phyloP scores from a whole-genome alignment of 495 filamentous ascomycete species.

The Xylaria acuta region DNA sequence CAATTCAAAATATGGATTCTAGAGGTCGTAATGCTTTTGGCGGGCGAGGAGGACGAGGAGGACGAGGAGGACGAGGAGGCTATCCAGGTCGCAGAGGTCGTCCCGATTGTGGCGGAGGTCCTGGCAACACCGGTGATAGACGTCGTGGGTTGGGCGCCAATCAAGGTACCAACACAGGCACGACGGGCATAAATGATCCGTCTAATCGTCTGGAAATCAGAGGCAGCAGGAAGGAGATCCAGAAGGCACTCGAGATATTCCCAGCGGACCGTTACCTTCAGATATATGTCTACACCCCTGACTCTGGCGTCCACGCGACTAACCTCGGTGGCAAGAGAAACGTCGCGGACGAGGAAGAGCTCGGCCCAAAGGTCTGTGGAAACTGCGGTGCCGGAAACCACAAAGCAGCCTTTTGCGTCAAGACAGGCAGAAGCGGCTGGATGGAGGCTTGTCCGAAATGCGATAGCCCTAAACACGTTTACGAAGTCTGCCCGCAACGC shows the following conservation, averaged over 20 bases:
- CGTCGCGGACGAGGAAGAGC: background rate
- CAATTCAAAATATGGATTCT: background rate
- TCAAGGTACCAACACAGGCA: background rate
- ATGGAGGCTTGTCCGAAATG: slow-evolving; percentile 14
- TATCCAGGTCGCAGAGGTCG: background rate
- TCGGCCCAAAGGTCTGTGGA: background rate
- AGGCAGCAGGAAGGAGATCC: no score
- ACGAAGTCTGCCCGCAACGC: background rate
- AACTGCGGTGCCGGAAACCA: background rate
- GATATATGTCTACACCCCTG: no score
- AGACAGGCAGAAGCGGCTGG: slow-evolving; percentile 1
- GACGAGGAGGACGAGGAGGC: background rate
- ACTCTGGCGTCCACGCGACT: no score
- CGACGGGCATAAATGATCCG: background rate
- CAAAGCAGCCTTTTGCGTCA: slow-evolving; percentile 6
- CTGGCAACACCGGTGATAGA: background rate
- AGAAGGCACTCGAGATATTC: no score
- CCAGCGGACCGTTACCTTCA: no score
- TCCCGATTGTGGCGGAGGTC: background rate
- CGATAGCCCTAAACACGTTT: background rate
- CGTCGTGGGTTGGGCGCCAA: background rate
- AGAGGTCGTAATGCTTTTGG: background rate
- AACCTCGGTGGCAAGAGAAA: background rate
- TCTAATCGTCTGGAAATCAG: no score
- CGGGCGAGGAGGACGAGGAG: background rate